Evolutionary conservation across 495 filamentous ascomycete genomes (phyloP), one percentile per base, ranked within the genome.

Genomic region (Tuber aestivum): DNA sequence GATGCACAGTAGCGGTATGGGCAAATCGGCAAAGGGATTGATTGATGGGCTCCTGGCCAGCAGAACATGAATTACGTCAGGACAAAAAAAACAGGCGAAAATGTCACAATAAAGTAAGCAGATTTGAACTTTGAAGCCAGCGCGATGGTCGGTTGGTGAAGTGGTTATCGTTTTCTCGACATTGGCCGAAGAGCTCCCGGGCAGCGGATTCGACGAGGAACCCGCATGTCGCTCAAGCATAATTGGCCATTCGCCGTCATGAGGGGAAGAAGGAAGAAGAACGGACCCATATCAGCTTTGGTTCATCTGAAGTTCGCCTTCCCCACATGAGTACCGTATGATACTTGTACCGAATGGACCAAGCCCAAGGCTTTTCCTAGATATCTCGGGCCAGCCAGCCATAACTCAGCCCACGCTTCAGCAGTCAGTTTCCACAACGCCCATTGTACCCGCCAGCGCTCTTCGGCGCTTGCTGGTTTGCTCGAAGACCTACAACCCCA

Each of bases 81-180:
- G n/a, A 14, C 14, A 12, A 65, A 65, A 27, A 32, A 10, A 65
- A 14, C n/a, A 6, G 27, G 27, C 27, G 10, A 14, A 32, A 32
- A 65, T 65, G n/a, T 65, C 56, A 65, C 56, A 65, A 32, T 65
- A 32, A 65, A 65, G n/a, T 65, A n/a, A 27, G n/a, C 50, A 27
- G 50, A 61, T 27, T 2, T 61, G 50, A 61, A 27, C n/a, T n/a
- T n/a, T n/a, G n/a, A n/a, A n/a, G 50, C 23, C 9, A 65, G 27
- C 32, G 10, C 12, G 14, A n/a, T 18, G n/a, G 56, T n/a, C 10
- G 27, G 56, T 65, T 32, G n/a, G 3, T 65, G 5, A 65, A 65
- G n/a, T 16, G n/a, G 27, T 18, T 32, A 65, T 32, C 56, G n/a
- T 65, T 32, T 32, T 32, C 56, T 32, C 32, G 6, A 65, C 56